Percentiles rank a stretch among this genome's conserved stretches.
Conservation (phyloP, 2,329 filamentous ascomycete species). For the Phaeosphaeria sp. region DNA sequence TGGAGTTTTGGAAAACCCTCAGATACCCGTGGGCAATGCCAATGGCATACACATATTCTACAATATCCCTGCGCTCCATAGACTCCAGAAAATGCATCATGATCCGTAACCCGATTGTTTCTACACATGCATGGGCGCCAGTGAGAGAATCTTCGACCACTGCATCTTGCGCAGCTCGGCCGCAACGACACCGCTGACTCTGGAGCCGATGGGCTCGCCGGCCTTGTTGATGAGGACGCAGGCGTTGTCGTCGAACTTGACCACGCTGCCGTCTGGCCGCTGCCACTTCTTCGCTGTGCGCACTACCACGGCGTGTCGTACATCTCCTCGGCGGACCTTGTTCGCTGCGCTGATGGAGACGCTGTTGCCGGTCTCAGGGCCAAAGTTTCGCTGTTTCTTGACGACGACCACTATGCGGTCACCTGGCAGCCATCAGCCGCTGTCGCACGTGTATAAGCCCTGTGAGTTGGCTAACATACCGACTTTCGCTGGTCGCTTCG, state of each 20-base stretch:
- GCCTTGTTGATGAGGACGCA: constrained; percentile 97
- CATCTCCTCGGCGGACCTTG: constrained; percentile 96
- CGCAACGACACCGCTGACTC: constrained; percentile 79
- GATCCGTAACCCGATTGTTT: constrained; percentile 6
- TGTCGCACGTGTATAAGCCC: not conserved
- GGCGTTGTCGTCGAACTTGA: constrained; percentile 97
- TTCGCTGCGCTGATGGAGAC: constrained; percentile 77
- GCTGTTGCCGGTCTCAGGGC: constrained; percentile 73
- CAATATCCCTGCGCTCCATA: constrained; percentile 22
- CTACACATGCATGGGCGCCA: constrained; percentile 84
- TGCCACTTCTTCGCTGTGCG: constrained; percentile 88
- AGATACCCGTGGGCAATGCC: constrained; percentile 46
- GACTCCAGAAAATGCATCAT: constrained; percentile 30
- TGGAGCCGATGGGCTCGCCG: constrained; percentile 91
- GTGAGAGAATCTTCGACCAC: constrained; percentile 97
- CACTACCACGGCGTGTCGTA: constrained; percentile 94
- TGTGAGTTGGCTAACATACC: constrained; percentile 64
- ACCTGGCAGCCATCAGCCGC: constrained; percentile 60
- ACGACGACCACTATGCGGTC: constrained; percentile 98
- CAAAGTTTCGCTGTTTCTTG: constrained; percentile 87
- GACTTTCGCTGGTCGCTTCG: constrained; percentile 86
- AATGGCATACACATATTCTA: constrained; percentile 40
- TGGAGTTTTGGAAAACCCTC: constrained; percentile 38
- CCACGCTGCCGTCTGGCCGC: constrained; percentile 84
- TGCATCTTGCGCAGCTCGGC: constrained; percentile 87